Conservation (phyloP, 1,139 yeast species). For the Blastobotrys raffinosifermentans region DNA sequence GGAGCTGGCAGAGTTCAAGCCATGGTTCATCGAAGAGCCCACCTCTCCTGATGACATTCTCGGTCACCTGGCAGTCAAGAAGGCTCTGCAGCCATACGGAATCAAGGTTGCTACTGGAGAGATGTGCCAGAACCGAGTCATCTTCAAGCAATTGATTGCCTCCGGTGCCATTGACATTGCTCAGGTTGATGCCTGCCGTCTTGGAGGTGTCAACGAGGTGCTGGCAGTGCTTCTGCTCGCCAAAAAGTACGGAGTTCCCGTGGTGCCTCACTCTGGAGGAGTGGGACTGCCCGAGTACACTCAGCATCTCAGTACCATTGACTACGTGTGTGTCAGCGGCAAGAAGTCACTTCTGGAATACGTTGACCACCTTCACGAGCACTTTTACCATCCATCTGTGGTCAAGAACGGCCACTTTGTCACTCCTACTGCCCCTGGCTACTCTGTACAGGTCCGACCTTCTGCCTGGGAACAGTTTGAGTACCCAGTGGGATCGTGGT, state of each 20-base stretch:
- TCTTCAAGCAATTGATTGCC: slow-evolving; percentile 37
- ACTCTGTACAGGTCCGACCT: slow-evolving; percentile 35
- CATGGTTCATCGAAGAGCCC: slow-evolving; percentile 40
- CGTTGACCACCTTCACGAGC: slow-evolving; percentile 34
- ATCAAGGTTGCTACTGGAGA: slow-evolving; percentile 41
- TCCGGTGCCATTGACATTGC: slow-evolving; percentile 37
- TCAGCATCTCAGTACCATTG: slow-evolving; percentile 37
- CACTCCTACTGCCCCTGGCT: slow-evolving; percentile 37
- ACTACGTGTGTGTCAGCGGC: slow-evolving; percentile 35
- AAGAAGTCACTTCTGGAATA: slow-evolving; percentile 31
- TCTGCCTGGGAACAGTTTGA: slow-evolving; percentile 31
- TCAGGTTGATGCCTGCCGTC: slow-evolving; percentile 38
- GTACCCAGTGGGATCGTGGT: slow-evolving; percentile 36
- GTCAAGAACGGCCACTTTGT: slow-evolving; percentile 35
- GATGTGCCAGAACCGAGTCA: slow-evolving; percentile 38
- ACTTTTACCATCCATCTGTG: slow-evolving; percentile 32
- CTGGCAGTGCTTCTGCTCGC: slow-evolving; percentile 38
- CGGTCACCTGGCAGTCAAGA: slow-evolving; percentile 36
- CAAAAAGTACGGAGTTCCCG: slow-evolving; percentile 35
- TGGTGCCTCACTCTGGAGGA: slow-evolving; percentile 40
- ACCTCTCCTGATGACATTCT: slow-evolving; percentile 39
- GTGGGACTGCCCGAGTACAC: slow-evolving; percentile 40
- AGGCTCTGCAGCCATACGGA: slow-evolving; percentile 35
- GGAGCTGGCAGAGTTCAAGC: slow-evolving; percentile 34
- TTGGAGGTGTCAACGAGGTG: slow-evolving; percentile 39